Evolutionary conservation across 768 basidiomycete genomes (phyloP).

Genomic region (Boletus sp.): DNA sequence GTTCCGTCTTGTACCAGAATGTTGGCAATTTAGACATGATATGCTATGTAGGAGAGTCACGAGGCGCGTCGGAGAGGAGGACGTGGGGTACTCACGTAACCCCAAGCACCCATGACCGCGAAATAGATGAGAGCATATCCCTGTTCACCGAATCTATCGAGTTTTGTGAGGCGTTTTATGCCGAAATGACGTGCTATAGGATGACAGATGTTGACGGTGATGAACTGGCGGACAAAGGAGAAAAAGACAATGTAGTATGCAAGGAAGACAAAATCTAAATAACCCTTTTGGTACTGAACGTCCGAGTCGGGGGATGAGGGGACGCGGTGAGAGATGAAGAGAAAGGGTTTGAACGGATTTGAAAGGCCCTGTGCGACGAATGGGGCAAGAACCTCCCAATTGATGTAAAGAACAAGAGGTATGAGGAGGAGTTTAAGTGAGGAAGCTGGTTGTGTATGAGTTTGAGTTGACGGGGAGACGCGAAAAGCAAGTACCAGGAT

Average conservation of each 20-base stretch:
- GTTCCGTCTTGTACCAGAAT: slow-evolving; percentile 80
- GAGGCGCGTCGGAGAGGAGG: background rate
- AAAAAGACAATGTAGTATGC: slow-evolving; percentile 84
- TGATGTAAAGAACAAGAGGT: slow-evolving; percentile 58
- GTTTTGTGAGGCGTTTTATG: slow-evolving; percentile 61
- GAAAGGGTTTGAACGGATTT: slow-evolving; percentile 74
- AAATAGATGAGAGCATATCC: slow-evolving; percentile 87
- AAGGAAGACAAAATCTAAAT: slow-evolving; percentile 75
- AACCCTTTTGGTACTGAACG: slow-evolving; percentile 69
- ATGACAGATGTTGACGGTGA: slow-evolving; percentile 61
- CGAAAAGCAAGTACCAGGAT: slow-evolving; percentile 49
- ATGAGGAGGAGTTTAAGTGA: slow-evolving; percentile 66
- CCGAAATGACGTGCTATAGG: slow-evolving; percentile 73
- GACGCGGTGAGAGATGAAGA: slow-evolving; percentile 71
- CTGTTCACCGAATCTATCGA: slow-evolving; percentile 89
- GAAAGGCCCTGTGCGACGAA: slow-evolving; percentile 44
- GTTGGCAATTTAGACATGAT: slow-evolving; percentile 83
- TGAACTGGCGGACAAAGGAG: slow-evolving; percentile 79
- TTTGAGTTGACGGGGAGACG: background rate
- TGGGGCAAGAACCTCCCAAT: slow-evolving; percentile 58
- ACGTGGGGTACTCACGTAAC: slow-evolving; percentile 55
- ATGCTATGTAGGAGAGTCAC: slow-evolving; percentile 42
- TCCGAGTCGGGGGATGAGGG: slow-evolving; percentile 50
- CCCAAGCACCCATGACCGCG: slow-evolving; percentile 63
- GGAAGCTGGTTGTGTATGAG: slow-evolving; percentile 40